Base-by-base conservation (phyloP, 352 stramenopile species). In the Blastocystis sp. region DNA sequence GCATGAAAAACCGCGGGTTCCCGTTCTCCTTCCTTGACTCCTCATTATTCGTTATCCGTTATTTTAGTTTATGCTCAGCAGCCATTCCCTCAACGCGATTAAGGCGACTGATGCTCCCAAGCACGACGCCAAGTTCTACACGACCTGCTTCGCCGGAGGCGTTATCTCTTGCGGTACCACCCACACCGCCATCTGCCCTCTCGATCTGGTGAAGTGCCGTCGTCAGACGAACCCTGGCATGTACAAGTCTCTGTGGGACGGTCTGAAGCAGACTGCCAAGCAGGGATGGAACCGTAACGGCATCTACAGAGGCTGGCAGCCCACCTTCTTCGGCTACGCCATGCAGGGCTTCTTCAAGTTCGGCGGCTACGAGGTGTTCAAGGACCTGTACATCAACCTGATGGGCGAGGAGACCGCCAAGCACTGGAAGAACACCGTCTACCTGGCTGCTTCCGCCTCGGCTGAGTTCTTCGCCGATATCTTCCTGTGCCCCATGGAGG, bases 131-230 rank as follows among this genome's bases (percentile, higher is more conserved):
- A 91, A 91, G 79, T 97, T 97, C 92, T 97, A 97, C 90, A 91
- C 91, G 90, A 97, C 96, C 93, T 97, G 94, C 92, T 96, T 97
- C 93, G 92, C 97, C 64, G 94, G 92, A 70, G 94, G 94, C 89
- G 89, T 97, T 64, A 91, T 97, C 34, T 96, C 94, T 87, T 97
- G 94, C 91, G 94, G 94, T 63, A 90, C 95, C 43, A 97, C 94
- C 61, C 94, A 97, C 93, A 96, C 94, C 76, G 92, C 92, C 74
- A 95, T 97, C 90, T 95, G 93, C 45, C 94, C 94, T 24, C 91
- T 97, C 52, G 94, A 97, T 91, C 93, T 97, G 48, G 94, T 96
- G 89, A 97, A 97, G 92, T 97, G 94, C 91, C 96, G 96, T 93
- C 97, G 97, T 93, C 94, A 97, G 90, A 90, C 84, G 57, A 91